Evolutionary conservation across 2,329 filamentous ascomycete genomes (phyloP), one percentile per base, ranked within the genome.

Genomic region (Cordyceps tenuipes): DNA sequence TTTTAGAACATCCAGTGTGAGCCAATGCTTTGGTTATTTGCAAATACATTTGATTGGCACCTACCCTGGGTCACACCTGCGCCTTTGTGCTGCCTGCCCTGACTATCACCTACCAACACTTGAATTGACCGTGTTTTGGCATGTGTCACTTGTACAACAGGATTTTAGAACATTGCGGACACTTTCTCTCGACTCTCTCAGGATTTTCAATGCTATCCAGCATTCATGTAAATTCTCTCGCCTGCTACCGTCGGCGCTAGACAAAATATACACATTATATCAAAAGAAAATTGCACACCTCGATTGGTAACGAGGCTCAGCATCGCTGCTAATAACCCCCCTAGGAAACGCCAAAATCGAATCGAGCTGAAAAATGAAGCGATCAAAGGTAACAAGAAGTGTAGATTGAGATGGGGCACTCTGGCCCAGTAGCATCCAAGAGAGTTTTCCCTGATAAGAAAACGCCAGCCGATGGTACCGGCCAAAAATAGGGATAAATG

Each of bases 221-320:
- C 44, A 39, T 31, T n/a, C 34, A 51, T 58, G 56, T 51, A 58
- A 34, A 17, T 43, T 44, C 21, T 31, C 47, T 31, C 36, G 8
- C 31, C 55, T 34, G 12, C 48, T 15, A 23, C 39, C n/a, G 7
- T 31, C 44, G 15, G 19, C 36, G 54, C 44, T 23, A 47, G 19
- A 23, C 19, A 12, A 43, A 53, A 58, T 57, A 43, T 51, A 57
- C 57, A 48, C 57, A 48, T 48, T 46, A 31, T 21, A 41, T 58
- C 44, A 34, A 36, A 56, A 34, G 29, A 56, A 29, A 50, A 46
- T 46, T 6, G 48, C 49, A 52, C 10, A 19, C 23, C n/a, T 51
- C 34, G 21, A 23, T 51, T 19, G 34, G 43, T 50, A 13, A 12
- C 26, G 8, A 23, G 23, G 19, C 41, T 19, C n/a, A 26, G 41